A percentile compares a stretch with the other conserved stretches of the same genome.
Evolutionary conservation across 192 early-diverging fungal genomes (phyloP).

Genomic region (Coemansia brasiliensis): DNA sequence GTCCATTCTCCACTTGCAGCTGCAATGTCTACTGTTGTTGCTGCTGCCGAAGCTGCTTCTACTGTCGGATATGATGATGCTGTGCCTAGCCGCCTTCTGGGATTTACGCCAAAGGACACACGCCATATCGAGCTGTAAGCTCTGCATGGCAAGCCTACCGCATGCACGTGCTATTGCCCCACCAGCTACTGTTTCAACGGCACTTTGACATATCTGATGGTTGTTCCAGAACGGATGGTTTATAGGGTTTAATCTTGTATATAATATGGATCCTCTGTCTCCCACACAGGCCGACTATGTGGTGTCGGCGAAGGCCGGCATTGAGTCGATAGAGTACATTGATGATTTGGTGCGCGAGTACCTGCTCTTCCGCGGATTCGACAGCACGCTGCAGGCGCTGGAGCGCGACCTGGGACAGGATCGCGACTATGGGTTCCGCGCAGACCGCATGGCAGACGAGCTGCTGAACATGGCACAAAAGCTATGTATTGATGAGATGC

Average conservation of each 20-base stretch:
- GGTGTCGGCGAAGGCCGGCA: slow-evolving; percentile 49
- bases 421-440: slow-evolving; percentile 47
- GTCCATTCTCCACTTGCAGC: slow-evolving; percentile 29
- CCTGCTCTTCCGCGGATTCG: slow-evolving; percentile 49
- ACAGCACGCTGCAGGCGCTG: slow-evolving; percentile 32
- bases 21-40: neutral
- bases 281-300: slow-evolving; percentile 11
- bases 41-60: neutral
- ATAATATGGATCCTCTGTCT: neutral
- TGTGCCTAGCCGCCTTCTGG: slow-evolving; percentile 12
- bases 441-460: slow-evolving; percentile 38
- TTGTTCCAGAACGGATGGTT: neutral
- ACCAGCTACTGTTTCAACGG: slow-evolving; percentile 5
- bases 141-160: neutral
- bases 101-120: slow-evolving; percentile 50
- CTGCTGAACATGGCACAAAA: slow-evolving; percentile 38
- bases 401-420: slow-evolving; percentile 42
- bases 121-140: slow-evolving; percentile 42
- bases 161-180: slow-evolving; percentile 20
- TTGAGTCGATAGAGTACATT: slow-evolving; percentile 50
- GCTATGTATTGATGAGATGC: slow-evolving; percentile 22
- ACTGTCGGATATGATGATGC: neutral
- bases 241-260: too few species aligned
- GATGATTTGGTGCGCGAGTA: slow-evolving; percentile 54
- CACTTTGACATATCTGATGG: neutral